Base-by-base conservation (phyloP, 2,329 filamentous ascomycete species). In the Ophiognomonia clavigignenti-juglandacearum region DNA sequence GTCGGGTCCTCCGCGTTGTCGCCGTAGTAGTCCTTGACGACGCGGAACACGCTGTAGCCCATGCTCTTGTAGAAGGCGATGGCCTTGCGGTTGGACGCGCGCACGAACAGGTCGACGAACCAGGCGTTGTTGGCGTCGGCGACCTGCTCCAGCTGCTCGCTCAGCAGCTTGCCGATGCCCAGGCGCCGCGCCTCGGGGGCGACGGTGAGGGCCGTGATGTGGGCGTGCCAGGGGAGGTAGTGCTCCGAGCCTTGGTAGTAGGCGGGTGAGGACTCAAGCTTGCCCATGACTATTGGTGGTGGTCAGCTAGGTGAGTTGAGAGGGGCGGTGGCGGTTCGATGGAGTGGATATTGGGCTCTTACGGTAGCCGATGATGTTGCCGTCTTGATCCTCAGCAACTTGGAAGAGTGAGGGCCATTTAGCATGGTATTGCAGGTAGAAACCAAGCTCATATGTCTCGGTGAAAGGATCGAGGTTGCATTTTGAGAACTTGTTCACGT, bases 221-320 rank as follows among this genome's bases (percentile, higher is more conserved):
- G 93, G 18, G 90, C 92, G 70, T 98, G 93, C 88, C 90, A 97
- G n/a, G 92, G 92, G n/a, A 96, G 85, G 70, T 95, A 95, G 70
- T 96, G 90, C 59, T 85, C 77, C 41, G 88, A 93, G 59, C 82
- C 82, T 50, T 81, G 77, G 64, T 86, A 80, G 44, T 83, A 82
- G 37, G 87, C 74, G 14, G 87, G 85, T 45, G 89, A 95, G 54
- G 89, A 84, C 72, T 97, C 92, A 51, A 95, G 80, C 72, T 98
- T 98, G 62, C 92, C 93, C 80, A 98, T 95, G 63, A 98, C 91
- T 96, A 18, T 55, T 43, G 52, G 37, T 14, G 40, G 45, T 45
- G 58, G n/a, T n/a, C n/a, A n/a, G n/a, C 61, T 43, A 64, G 64
- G 50, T 54, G 54, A n/a, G 22, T 31, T 19, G 22, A 27, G 40